Evolutionary conservation across 2,329 filamentous ascomycete species (phyloP).

Genomic region (Magnaporthiopsis incrustans): DNA sequence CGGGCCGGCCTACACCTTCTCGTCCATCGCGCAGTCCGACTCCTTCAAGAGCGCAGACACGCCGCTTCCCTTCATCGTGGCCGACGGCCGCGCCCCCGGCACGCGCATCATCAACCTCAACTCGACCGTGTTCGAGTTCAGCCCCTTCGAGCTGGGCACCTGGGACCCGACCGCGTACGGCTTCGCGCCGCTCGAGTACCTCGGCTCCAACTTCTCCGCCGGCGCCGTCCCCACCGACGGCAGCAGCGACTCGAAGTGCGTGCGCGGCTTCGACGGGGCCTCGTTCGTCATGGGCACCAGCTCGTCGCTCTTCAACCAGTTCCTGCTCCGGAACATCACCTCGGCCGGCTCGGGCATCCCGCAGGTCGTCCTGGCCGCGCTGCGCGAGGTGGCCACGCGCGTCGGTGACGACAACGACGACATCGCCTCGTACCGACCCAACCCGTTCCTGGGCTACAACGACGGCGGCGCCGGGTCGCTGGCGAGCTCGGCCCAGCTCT

Average conservation of each 20-base stretch:
- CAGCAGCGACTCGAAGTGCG: constrained; percentile 42
- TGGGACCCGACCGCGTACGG: constrained; percentile 53
- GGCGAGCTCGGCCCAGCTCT: constrained; percentile 27
- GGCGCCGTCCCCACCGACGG: constrained; percentile 42
- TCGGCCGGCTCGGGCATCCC: constrained; percentile 30
- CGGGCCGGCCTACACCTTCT: constrained; percentile 72
- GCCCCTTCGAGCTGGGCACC: constrained; percentile 57
- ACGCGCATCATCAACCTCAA: constrained; percentile 40
- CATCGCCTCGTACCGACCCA: constrained; percentile 46
- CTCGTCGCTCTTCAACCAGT: constrained; percentile 75
- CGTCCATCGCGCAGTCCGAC: constrained; percentile 47
- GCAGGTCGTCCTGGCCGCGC: constrained; percentile 39
- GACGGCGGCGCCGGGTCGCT: constrained; percentile 26
- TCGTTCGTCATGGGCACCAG: constrained; percentile 83
- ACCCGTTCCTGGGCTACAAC: constrained; percentile 52
- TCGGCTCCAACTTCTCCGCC: constrained; percentile 48
- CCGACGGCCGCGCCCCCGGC: constrained; percentile 37
- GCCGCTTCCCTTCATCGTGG: constrained; percentile 42
- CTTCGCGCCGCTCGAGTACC: constrained; percentile 51
- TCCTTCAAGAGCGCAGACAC: constrained; percentile 32
- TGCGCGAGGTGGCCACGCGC: constrained; percentile 42
- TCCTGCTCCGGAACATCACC: constrained; percentile 57
- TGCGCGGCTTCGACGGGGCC: constrained; percentile 73
- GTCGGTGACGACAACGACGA: constrained; percentile 46
- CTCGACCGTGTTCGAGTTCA: constrained; percentile 57